Percentiles rank a stretch among this genome's conserved stretches.
Conservation (phyloP, 2,329 filamentous ascomycete genomes). For the Venturia oleaginea region DNA sequence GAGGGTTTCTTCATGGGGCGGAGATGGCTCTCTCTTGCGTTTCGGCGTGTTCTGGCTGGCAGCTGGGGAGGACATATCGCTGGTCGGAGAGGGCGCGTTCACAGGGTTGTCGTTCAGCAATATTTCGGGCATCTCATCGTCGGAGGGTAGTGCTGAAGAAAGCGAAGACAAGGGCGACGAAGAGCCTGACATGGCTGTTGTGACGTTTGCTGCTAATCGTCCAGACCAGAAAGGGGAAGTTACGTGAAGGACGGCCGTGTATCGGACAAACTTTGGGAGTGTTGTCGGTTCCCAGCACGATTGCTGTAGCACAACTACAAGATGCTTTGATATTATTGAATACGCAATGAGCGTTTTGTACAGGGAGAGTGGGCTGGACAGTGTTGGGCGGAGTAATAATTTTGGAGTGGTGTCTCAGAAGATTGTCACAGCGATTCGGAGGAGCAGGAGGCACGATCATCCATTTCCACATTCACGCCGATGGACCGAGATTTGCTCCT, state of each 20-base stretch:
- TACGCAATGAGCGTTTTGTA: not conserved
- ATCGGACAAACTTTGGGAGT: not conserved
- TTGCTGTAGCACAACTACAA: not conserved
- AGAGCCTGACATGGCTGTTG: slow-evolving; percentile 41
- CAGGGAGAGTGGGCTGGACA: too few species aligned
- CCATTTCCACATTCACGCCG: slow-evolving; percentile 3
- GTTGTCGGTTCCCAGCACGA: not conserved
- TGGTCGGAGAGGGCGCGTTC: not conserved
- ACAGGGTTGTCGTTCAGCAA: slow-evolving; percentile 18
- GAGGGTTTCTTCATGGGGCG: slow-evolving; percentile 79
- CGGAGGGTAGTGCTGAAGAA: slow-evolving; percentile 46
- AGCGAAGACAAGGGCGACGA: slow-evolving; percentile 44
- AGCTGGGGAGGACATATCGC: slow-evolving; percentile 22
- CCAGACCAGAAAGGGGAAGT: slow-evolving; percentile 1
- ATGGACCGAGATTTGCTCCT: not conserved
- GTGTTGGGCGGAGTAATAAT: not conserved
- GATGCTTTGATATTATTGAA: not conserved
- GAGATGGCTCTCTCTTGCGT: slow-evolving; percentile 75
- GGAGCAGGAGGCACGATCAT: not conserved
- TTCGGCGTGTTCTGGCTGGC: slow-evolving; percentile 30
- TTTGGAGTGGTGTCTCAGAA: not conserved
- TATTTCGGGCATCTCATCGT: slow-evolving; percentile 40
- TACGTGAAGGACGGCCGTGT: not conserved
- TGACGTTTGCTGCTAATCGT: slow-evolving; percentile 15
- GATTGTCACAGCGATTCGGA: not conserved